phyloP scores from a whole-genome alignment of 805 yeast genomes.

The Hanseniaspora lachancei region DNA sequence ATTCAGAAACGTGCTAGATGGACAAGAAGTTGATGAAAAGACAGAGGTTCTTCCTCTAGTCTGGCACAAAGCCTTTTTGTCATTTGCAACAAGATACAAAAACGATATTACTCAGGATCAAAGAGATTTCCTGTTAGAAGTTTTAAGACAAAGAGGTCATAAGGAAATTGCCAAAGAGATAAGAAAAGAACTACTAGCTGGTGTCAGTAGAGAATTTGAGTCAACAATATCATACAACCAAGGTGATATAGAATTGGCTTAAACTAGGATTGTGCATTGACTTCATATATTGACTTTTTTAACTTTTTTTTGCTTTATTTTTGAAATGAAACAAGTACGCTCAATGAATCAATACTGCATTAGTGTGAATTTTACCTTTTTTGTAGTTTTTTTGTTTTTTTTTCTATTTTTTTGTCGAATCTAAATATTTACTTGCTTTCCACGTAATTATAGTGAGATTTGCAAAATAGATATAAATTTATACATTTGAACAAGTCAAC shows the following conservation, averaged over 20 bases:
- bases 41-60: conserved; percentile 64
- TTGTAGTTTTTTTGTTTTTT: too few species aligned
- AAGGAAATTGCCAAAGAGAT: conserved; percentile 85
- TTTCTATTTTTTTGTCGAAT: too few species aligned
- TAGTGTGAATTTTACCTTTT: too few species aligned
- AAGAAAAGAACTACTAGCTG: conserved; percentile 83
- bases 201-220: conserved; percentile 46
- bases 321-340: too few species aligned
- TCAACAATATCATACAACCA: conserved; percentile 19
- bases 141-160: conserved; percentile 81
- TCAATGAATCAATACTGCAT: too few species aligned
- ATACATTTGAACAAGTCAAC: too few species aligned
- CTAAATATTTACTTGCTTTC: too few species aligned
- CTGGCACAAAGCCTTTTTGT: conserved; percentile 92
- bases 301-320: not conserved
- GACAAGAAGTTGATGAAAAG: conserved; percentile 31
- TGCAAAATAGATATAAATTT: too few species aligned
- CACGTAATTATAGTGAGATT: too few species aligned
- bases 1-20: conserved; percentile 51
- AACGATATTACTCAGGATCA: conserved; percentile 98
- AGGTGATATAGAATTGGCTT: conserved; percentile 9
- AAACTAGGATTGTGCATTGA: not conserved
- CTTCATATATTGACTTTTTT: not conserved
- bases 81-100: conserved; percentile 91
- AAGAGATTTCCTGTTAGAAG: conserved; percentile 83